These are phyloP conservation scores for Gossypium raimondii DNA, from an alignment of 345 rosid genomes.

Conservation along the genomic window DNA sequence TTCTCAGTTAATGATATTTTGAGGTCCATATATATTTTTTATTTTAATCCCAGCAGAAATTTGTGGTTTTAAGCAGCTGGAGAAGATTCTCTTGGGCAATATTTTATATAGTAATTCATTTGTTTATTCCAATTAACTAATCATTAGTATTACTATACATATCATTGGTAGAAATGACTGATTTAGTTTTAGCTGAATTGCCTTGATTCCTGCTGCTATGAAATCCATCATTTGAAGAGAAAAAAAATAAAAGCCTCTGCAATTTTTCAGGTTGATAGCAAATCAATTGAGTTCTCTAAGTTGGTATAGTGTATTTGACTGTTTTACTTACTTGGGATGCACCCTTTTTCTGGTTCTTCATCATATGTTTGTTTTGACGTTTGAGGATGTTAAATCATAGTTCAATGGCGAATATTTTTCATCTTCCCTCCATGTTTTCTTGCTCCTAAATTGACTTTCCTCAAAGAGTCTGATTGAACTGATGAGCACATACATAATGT, in stretches of 20 bases:
- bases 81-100: not conserved
- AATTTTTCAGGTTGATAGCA: not conserved
- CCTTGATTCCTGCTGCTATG: not conserved
- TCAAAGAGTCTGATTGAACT: not conserved
- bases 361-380: not conserved
- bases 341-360: conserved; percentile 2
- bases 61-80: not conserved
- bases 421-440: not conserved
- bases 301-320: not conserved
- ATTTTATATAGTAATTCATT: not conserved
- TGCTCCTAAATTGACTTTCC: not conserved
- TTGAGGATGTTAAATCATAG: not conserved
- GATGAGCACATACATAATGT: not conserved
- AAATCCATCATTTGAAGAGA: not conserved
- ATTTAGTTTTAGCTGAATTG: not conserved
- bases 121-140: not conserved
- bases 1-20: not conserved
- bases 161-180: not conserved
- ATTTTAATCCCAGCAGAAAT: not conserved
- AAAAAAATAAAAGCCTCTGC: not conserved
- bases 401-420: not conserved
- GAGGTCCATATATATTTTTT: not conserved
- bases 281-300: not conserved
- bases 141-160: not conserved
- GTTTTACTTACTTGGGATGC: not conserved